Base-by-base conservation (phyloP, 2,329 filamentous ascomycete genomes). In the Alternaria angustiovoidea region DNA sequence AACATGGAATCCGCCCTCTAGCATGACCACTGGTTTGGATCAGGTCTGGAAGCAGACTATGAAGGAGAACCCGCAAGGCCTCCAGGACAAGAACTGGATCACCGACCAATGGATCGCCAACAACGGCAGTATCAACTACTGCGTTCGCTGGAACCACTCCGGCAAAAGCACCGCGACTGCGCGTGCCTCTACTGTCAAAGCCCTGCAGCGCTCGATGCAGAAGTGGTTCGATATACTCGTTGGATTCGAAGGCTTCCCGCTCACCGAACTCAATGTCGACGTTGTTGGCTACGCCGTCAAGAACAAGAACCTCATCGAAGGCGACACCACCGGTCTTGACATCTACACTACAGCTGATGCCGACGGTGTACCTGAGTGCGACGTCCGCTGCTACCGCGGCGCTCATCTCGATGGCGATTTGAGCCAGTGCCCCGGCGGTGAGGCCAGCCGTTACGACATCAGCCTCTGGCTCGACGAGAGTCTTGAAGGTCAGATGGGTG, bases 391-490 rank as follows among this genome's bases (percentile, higher is more conserved):
- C 62, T 80, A 80, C 38, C 79, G 81, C 44, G 80, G 78, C 67
- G 79, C 79, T 66, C 79, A 83, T 69, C 77, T 81, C 57, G 71
- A 82, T 42, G 73, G 73, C 11, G 75, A 82, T 55, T 80, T 83
- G 65, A 72, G 67, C 59, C 63, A 72, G 30, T 83, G 81, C 59
- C 70, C 79, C 0, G 78, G 74, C 20, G 79, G 80, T 22, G 75
- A 74, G 2, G 72, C 68, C 14, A 71, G 74, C 20, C 80, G 81
- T 66, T 84, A 82, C 64, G 70, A 68, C 42, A 68, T 70, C 51
- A 63, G 61, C 5, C 76, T 84, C 30, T 83, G 81, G 82, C 74
- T 84, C n/a, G 83, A 82, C 0, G 75, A 81, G 32, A 80, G 79
- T 4, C 75, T 84, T 58, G 22, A 64, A 4, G 81, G 81, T 20